Percentiles rank a stretch among this genome's conserved stretches.
Evolutionary conservation across 257 asterid genomes (phyloP).

Genomic region (Lithospermum erythrorhizon): DNA sequence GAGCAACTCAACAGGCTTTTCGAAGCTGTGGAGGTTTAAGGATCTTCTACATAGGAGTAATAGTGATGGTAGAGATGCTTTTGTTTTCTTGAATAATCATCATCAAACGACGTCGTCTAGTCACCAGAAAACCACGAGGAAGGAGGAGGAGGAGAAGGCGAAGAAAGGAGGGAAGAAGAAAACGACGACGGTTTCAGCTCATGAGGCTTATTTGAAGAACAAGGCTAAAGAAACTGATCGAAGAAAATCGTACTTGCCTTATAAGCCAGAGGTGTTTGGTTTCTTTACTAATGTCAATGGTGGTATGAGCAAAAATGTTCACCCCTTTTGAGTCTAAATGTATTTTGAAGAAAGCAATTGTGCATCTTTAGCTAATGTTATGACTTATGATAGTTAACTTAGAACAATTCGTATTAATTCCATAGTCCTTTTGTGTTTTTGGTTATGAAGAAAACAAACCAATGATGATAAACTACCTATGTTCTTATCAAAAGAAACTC

Average conservation of each 20-base stretch:
- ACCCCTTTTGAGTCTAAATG: conserved; percentile 39
- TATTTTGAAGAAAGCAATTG: background rate
- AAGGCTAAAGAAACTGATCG: conserved; percentile 46
- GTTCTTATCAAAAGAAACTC: too few relatives aligned
- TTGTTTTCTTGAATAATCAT: conserved; percentile 46
- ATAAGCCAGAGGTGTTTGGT: conserved; percentile 86
- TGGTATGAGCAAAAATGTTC: conserved; percentile 69
- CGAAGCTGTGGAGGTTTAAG: conserved; percentile 56
- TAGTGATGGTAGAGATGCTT: conserved; percentile 84
- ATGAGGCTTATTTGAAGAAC: conserved; percentile 59
- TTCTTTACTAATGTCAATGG: conserved; percentile 71
- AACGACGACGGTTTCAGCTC: conserved; percentile 42
- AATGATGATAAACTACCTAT: too few relatives aligned
- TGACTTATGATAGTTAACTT: too few relatives aligned
- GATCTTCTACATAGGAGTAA: conserved; percentile 47
- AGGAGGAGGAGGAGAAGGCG: conserved; percentile 21
- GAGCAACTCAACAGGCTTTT: conserved; percentile 66
- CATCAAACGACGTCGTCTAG: conserved; percentile 5
- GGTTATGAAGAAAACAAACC: too few relatives aligned
- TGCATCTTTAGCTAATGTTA: background rate
- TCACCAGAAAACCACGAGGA: conserved; percentile 8
- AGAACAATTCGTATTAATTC: too few relatives aligned
- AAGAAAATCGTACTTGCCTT: conserved; percentile 72
- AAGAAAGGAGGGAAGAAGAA: conserved; percentile 25
- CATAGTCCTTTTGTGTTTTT: too few relatives aligned